These are phyloP conservation scores for Pisolithus tinctorius DNA, from an alignment of 768 basidiomycete species.

Conservation along the genomic window DNA sequence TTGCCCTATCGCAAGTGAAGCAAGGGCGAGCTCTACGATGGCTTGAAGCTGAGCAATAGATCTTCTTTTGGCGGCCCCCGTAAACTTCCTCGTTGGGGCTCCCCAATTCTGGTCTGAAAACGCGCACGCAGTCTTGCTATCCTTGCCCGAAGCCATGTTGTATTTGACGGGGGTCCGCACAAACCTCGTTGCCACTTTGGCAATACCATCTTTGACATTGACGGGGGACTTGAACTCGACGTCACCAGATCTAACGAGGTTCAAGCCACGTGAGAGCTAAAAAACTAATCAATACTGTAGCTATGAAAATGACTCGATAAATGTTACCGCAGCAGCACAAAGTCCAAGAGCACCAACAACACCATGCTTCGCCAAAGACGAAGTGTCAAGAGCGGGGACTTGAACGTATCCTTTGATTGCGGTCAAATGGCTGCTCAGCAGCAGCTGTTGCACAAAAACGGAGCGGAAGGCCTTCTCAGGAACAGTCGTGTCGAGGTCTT, in stretches of 20 bases:
- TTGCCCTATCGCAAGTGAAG: no score
- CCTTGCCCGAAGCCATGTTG: conserved; percentile 6
- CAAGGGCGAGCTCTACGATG: no score
- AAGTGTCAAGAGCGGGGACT: background rate
- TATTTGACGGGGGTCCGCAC: background rate
- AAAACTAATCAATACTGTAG: background rate
- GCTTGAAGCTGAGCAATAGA: background rate
- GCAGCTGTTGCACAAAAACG: background rate
- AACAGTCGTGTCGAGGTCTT: background rate
- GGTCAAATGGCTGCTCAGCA: background rate
- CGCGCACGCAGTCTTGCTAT: background rate
- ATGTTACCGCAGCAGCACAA: background rate
- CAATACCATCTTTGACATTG: background rate
- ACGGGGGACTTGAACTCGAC: background rate
- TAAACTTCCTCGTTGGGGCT: background rate
- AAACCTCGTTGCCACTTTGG: background rate
- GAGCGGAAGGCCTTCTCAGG: background rate
- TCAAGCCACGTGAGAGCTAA: background rate
- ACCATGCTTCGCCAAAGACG: background rate
- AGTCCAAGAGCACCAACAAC: background rate
- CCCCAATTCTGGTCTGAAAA: conserved; percentile 9
- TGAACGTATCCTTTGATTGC: background rate
- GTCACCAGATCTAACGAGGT: background rate
- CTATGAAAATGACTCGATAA: background rate
- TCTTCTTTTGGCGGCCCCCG: background rate